Conservation (phyloP, 805 yeast genomes). For the Teunomyces barrocoloradensis region DNA sequence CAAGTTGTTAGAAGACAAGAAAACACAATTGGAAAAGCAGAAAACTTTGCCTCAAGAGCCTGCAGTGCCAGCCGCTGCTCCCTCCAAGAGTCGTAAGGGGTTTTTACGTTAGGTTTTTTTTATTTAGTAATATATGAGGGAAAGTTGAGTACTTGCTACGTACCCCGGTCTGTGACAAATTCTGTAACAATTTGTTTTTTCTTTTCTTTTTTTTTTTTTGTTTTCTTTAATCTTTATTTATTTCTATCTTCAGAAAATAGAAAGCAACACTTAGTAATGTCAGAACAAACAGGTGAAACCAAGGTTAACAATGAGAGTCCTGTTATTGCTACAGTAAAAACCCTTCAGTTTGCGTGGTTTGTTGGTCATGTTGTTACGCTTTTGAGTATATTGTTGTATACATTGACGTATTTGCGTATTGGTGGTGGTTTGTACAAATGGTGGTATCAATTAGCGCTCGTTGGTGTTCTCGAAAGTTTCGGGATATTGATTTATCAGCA, state of each 20-base stretch:
- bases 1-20: slow-evolving; percentile 87
- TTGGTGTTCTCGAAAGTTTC: slow-evolving; percentile 70
- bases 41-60: slow-evolving; percentile 53
- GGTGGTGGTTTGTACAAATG: slow-evolving; percentile 20
- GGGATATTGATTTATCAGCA: slow-evolving; percentile 70
- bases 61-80: slow-evolving; percentile 46
- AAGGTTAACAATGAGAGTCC: not conserved
- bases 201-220: not conserved
- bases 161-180: not conserved
- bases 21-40: slow-evolving; percentile 67
- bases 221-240: not conserved
- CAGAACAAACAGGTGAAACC: not conserved
- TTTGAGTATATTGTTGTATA: slow-evolving; percentile 27
- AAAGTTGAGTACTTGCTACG: not conserved
- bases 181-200: not conserved
- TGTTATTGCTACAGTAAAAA: slow-evolving; percentile 18
- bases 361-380: slow-evolving; percentile 40
- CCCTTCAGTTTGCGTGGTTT: slow-evolving; percentile 79
- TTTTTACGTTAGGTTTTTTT: slow-evolving; percentile 56
- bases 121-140: slow-evolving; percentile 1
- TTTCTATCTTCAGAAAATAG: not conserved
- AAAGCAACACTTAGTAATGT: not conserved
- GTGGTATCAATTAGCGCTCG: slow-evolving; percentile 58
- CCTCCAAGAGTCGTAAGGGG: slow-evolving; percentile 68
- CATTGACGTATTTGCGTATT: slow-evolving; percentile 32